Percentiles rank a stretch among this genome's conserved stretches.
Evolutionary conservation across 768 basidiomycete species (phyloP).

Genomic region (Nevesoporus exiguus): DNA sequence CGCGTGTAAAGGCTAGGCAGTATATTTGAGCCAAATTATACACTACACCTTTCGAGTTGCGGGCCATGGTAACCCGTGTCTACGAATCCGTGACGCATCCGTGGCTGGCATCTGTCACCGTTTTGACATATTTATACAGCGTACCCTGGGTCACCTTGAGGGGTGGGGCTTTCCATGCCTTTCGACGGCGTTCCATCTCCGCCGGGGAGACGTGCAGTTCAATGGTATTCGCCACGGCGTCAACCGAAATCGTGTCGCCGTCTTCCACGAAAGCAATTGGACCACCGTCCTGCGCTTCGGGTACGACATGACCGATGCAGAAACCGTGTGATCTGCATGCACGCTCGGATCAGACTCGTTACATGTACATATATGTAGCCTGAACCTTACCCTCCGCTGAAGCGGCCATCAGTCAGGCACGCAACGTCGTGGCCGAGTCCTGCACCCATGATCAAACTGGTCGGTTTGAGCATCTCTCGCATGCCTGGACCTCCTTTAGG

Average conservation of each 20-base stretch:
- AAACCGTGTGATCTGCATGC: constrained; percentile 84
- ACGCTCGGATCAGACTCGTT: constrained; percentile 13
- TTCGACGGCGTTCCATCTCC: constrained; percentile 71
- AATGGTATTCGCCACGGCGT: constrained; percentile 84
- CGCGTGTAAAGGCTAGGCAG: constrained; percentile 4
- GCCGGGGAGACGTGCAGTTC: constrained; percentile 72
- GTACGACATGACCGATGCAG: constrained; percentile 94
- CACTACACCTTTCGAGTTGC: constrained; percentile 6
- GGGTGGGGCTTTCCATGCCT: constrained; percentile 78
- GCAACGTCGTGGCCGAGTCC: constrained; percentile 95
- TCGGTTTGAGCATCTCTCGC: constrained; percentile 99
- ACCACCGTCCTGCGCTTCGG: constrained; percentile 92
- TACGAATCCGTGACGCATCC: constrained; percentile 90
- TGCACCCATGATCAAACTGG: constrained; percentile 97
- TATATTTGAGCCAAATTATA: neutral
- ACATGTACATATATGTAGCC: constrained; percentile 4
- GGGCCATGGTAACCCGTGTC: constrained; percentile 19
- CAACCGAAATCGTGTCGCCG: constrained; percentile 84
- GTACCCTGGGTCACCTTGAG: constrained; percentile 82
- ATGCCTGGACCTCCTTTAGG: constrained; percentile 98
- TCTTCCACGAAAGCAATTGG: constrained; percentile 88
- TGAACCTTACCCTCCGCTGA: constrained; percentile 86
- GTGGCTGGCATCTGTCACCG: constrained; percentile 85
- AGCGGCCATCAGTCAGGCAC: constrained; percentile 95
- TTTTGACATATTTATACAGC: constrained; percentile 84